These are phyloP conservation scores for Stagonosporopsis cucurbitacearum DNA, from an alignment of 2,329 filamentous ascomycete species.

Conservation along the genomic window DNA sequence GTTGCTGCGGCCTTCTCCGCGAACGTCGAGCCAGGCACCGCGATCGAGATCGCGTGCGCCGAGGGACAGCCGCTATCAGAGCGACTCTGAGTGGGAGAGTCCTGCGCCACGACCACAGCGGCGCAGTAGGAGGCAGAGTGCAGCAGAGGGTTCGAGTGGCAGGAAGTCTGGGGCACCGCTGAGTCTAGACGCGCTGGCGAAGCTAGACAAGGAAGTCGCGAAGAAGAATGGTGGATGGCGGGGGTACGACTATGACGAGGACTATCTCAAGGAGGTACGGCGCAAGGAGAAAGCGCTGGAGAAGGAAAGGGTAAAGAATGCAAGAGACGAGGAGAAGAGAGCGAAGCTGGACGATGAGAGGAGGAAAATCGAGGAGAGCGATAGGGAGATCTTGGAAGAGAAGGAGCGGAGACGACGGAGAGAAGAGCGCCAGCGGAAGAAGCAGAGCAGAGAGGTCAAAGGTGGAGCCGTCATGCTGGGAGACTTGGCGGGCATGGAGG, in stretches of 20 bases:
- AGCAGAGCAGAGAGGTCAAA: slow-evolving; percentile 32
- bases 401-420: slow-evolving; percentile 31
- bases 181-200: slow-evolving; percentile 67
- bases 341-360: slow-evolving; percentile 36
- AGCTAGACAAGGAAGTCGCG: slow-evolving; percentile 68
- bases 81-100: slow-evolving; percentile 43
- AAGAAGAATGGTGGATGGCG: slow-evolving; percentile 55
- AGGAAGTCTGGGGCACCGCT: slow-evolving; percentile 46
- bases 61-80: slow-evolving; percentile 22
- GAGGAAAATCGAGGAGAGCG: slow-evolving; percentile 41
- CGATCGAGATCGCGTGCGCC: slow-evolving; percentile 10
- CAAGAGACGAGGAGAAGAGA: slow-evolving; percentile 39
- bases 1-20: slow-evolving; percentile 26
- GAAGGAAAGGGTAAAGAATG: slow-evolving; percentile 43
- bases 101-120: slow-evolving; percentile 30
- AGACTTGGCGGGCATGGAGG: slow-evolving; percentile 28
- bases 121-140: slow-evolving; percentile 29
- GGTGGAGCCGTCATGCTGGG: slow-evolving; percentile 10
- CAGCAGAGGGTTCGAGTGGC: slow-evolving; percentile 37
- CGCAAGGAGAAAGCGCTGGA: slow-evolving; percentile 45
- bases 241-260: slow-evolving; percentile 50
- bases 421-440: slow-evolving; percentile 24
- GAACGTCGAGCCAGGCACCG: slow-evolving; percentile 14
- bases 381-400: slow-evolving; percentile 27
- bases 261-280: slow-evolving; percentile 48